Evolutionary conservation across 164 flowering plant genomes (phyloP), one percentile per base, ranked within the genome.

Genomic region (Aristolochia contorta): DNA sequence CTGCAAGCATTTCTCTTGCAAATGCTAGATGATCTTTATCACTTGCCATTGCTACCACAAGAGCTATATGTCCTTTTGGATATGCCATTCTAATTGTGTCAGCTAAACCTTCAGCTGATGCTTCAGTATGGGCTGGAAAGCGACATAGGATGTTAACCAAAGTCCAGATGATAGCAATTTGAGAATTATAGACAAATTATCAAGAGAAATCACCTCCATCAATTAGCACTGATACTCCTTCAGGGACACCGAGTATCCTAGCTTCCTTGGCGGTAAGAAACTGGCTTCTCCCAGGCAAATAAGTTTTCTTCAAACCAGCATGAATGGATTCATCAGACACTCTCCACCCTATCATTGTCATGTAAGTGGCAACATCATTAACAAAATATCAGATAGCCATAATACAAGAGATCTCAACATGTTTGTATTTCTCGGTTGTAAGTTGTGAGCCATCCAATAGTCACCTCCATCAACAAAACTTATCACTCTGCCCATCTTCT

Each of bases 31-130:
- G 97, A 67, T 94, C 93, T 66, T 93, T 93, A 72, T 93, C 99
- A 72, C 72, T 81, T 56, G 99, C 97, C 98, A 93, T 91, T 57
- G 99, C 96, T 65, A 91, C 88, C 60, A 93, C 91, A 69, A 93
- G 73, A 61, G 77, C 85, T 68, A 86, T 43, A 47, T 50, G 72
- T 48, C 74, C 72, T 33, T 72, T 69, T 7, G 84, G 85, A 69
- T 74, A 79, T 61, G 78, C 55, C 82, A 78, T 80, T 25, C 59
- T 57, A 62, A 91, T 75, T 6, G 73, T 86, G 56, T 85, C 75
- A 27, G 68, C 72, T 77, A 90, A 70, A 19, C 87, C 78, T 66
- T 72, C 78, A 6, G 92, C 99, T 63, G 99, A 90, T 47, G 87
- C 97, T 77, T 82, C 84, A 24, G 97, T 93, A 66, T 93, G 99